These are phyloP conservation scores for Fragilaria crotonensis DNA, from an alignment of 108 stramenopile genomes.

Conservation along the genomic window DNA sequence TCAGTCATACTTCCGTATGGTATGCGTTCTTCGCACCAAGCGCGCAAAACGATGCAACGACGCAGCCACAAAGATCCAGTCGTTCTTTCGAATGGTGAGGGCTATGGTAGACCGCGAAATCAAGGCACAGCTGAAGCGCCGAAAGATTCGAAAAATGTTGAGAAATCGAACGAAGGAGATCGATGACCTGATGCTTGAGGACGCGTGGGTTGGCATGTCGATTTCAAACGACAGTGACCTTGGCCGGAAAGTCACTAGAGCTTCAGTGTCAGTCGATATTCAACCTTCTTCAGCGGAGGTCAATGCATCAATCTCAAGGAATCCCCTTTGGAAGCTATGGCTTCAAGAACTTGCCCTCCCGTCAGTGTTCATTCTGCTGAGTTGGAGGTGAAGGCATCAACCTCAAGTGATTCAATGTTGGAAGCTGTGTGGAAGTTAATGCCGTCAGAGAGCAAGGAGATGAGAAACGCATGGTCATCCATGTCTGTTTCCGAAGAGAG, in stretches of 20 bases:
- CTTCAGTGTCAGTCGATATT: neutral
- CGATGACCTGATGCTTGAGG: constrained; percentile 44
- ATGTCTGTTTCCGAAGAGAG: neutral
- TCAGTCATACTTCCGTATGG: neutral
- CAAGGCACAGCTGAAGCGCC: constrained; percentile 10
- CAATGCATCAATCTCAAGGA: no score
- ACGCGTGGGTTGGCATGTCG: constrained; percentile 19
- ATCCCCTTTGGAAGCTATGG: neutral
- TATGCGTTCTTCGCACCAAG: neutral
- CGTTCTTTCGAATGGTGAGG: constrained; percentile 64
- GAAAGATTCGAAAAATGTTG: constrained; percentile 40
- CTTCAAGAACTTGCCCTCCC: neutral
- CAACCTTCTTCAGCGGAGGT: neutral
- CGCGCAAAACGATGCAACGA: neutral
- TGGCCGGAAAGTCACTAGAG: neutral
- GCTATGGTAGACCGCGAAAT: constrained; percentile 61
- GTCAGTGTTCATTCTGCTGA: neutral
- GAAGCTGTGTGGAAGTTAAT: neutral
- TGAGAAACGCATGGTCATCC: neutral
- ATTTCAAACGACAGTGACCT: neutral
- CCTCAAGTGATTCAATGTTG: neutral
- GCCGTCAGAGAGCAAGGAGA: neutral
- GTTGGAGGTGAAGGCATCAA: neutral
- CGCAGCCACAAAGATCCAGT: constrained; percentile 57
- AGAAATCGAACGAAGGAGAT: constrained; percentile 20